phyloP scores from a whole-genome alignment of 805 yeast genomes.

The Saccharomycopsis fermentans region DNA sequence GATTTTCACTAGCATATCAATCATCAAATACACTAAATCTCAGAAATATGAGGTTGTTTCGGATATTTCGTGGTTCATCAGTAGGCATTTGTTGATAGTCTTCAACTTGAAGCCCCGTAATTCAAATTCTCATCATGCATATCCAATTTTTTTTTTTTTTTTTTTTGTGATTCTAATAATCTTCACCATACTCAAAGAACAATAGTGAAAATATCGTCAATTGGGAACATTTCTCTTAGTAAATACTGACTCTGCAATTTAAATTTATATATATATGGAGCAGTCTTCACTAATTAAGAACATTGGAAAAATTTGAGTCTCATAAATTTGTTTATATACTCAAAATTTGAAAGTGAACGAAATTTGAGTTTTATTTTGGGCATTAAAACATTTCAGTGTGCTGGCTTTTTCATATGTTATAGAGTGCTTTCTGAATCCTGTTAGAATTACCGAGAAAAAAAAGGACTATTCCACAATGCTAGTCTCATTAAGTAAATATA shows the following conservation, averaged over 20 bases:
- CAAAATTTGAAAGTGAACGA: too few relatives aligned
- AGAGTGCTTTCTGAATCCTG: neutral
- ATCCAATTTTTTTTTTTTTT: neutral
- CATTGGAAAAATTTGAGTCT: too few relatives aligned
- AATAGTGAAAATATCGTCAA: too few relatives aligned
- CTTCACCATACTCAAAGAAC: neutral
- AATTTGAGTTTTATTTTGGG: too few relatives aligned
- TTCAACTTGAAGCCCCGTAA: neutral
- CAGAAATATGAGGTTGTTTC: neutral
- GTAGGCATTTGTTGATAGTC: neutral
- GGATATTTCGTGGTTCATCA: neutral
- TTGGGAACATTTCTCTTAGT: too few relatives aligned
- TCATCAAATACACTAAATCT: neutral
- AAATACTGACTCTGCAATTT: too few relatives aligned
- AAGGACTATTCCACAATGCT: neutral
- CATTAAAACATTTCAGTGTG: neutral
- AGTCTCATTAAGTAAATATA: neutral
- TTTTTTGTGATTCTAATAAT: too few relatives aligned
- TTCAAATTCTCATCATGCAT: too few relatives aligned
- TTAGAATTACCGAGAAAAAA: neutral
- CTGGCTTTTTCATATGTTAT: neutral
- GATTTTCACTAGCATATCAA: too few relatives aligned
- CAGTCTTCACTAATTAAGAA: too few relatives aligned
- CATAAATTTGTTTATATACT: too few relatives aligned
- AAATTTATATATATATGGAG: too few relatives aligned